These are phyloP conservation scores for Limnanthes douglasii DNA, from an alignment of 345 rosid species.

Conservation along the genomic window DNA sequence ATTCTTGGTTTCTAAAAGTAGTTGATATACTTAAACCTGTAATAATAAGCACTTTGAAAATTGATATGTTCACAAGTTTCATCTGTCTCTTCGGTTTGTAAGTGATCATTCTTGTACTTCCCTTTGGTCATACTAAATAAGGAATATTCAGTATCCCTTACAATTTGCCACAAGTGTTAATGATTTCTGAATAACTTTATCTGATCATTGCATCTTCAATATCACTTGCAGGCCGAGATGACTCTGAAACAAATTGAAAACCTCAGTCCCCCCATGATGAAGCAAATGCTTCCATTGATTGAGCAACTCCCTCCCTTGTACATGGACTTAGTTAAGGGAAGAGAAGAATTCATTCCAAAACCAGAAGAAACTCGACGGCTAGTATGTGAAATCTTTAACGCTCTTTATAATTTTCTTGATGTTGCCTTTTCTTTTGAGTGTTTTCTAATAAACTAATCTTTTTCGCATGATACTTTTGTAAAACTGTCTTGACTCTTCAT, in stretches of 20 bases:
- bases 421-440: neutral
- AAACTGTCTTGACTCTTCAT: constrained; percentile 3
- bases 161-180: no score
- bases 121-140: no score
- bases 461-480: neutral
- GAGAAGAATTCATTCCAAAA: constrained; percentile 88
- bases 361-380: constrained; percentile 96
- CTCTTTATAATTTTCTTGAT: neutral
- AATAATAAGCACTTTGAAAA: no score
- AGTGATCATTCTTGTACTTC: no score
- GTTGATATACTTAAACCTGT: no score
- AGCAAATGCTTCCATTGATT: constrained; percentile 86
- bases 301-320: constrained; percentile 96
- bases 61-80: no score
- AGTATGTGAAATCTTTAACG: constrained; percentile 32
- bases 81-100: no score
- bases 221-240: constrained; percentile 74
- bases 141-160: no score
- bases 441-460: no score
- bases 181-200: no score
- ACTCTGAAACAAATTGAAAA: constrained; percentile 81
- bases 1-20: no score
- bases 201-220: no score
- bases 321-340: constrained; percentile 86
- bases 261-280: constrained; percentile 87